Base-by-base conservation (phyloP, 495 filamentous ascomycete species). In the Bryoglossum gracile region DNA sequence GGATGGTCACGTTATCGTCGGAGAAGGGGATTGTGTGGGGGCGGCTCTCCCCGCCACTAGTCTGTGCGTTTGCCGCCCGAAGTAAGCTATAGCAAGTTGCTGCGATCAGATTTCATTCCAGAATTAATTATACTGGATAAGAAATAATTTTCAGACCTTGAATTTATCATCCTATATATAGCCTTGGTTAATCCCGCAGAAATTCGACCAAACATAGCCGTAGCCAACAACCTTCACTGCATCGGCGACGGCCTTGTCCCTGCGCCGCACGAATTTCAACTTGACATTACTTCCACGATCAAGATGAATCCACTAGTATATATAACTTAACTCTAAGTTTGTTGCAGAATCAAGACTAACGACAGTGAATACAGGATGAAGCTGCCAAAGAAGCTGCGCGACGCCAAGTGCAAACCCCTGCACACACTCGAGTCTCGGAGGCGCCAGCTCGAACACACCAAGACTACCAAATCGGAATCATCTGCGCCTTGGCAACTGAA, bases 401-500 rank as follows among this genome's bases (percentile, higher is more conserved):
- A 46, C 43, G 30, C 43, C 43, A 46, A 46, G 39, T n/a, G 39
- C 18, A 19, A 42, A 46, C 23, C 43, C 28, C 24, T 46, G 30
- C 30, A 37, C 30, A 19, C n/a, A 43, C 41, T 24, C 21, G n/a
- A 35, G 33, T 35, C 33, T 35, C 11, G 11, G 33, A 35, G 33
- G 33, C 33, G 3, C 33, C 33, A n/a, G 3, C 36, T 39, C 36
- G 36, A 39, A 39, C 14, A 39, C 18, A 39, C 14, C 4, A 39
- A 39, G 6, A 39, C 10, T 4, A 39, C 36, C n/a, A 54, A 24
- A 54, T 57, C 34, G 54, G 50, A 24, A 45, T 54, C 26, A 54
- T 57, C 9, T 54, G 54, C 43, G 50, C 54, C 19, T 33, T 57
- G 23, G 36, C n/a, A 13, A 43, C 19, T 11, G 50, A 57, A 35